Conservation (phyloP, 164 flowering plant species). For the Chloranthus sessilifolius region DNA sequence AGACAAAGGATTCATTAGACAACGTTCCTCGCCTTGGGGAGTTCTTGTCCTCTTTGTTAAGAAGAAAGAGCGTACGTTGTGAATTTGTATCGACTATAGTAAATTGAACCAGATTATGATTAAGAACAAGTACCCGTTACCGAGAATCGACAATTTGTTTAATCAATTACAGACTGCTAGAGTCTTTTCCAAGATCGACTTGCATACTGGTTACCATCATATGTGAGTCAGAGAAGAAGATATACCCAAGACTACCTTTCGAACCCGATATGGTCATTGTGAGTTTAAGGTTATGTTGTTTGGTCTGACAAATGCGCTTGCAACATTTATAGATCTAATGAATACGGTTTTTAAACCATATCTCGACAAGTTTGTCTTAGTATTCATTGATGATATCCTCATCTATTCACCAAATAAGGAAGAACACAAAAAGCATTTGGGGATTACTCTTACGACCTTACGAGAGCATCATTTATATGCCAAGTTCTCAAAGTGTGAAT, state of each 20-base stretch:
- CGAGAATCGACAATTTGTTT: background rate
- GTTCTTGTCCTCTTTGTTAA: background rate
- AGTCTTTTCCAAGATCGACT: slow-evolving; percentile 3
- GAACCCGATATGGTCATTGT: background rate
- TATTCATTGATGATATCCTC: background rate
- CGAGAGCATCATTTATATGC: no score
- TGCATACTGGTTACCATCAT: slow-evolving; percentile 1
- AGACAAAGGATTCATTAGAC: background rate
- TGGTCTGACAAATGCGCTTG: background rate
- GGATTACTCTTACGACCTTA: no score
- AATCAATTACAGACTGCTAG: background rate
- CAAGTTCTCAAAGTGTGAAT: no score
- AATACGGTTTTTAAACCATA: background rate
- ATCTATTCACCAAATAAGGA: background rate
- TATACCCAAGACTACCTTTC: background rate
- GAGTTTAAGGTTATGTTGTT: background rate
- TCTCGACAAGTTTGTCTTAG: background rate
- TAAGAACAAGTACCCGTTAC: background rate
- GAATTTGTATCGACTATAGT: background rate
- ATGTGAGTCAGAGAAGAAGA: background rate
- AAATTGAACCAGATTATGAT: background rate
- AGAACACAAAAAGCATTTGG: background rate
- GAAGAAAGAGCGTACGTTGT: background rate
- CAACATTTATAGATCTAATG: background rate
- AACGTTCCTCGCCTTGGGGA: background rate